Evolutionary conservation across 2,329 filamentous ascomycete species (phyloP), one percentile per base, ranked within the genome.

Genomic region (Sporothrix variecibatus): DNA sequence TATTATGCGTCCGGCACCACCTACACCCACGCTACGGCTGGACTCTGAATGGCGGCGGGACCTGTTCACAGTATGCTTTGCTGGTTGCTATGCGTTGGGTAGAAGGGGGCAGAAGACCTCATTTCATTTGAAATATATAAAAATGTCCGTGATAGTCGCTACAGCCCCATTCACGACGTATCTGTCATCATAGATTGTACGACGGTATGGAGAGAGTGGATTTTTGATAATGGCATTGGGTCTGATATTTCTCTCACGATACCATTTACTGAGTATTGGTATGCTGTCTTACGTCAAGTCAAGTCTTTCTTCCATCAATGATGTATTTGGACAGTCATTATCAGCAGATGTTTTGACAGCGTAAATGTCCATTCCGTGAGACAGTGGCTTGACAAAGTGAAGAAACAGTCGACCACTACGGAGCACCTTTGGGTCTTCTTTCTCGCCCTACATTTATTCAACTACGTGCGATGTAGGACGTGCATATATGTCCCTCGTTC

Each of bases 1-100:
- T n/a, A 38, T 62, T 62, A n/a, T 62, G 58, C 58, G n/a, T 38
- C 58, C 58, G 58, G 51, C 51, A 53, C 43, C n/a, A n/a, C 12
- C 43, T 46, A 46, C 43, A 9, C 12, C 26, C 58, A 62, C 17
- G 31, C 58, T 62, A 38, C 56, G 26, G 56, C 56, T 53, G 56
- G 26, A 34, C 31, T 17, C 12, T 58, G 26, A 53, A 23, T 23
- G 49, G 49, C 49, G 49, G 49, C 49, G 49, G 49, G 46, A 20
- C 15, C 46, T 15, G n/a, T n/a, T n/a, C n/a, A n/a, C n/a, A n/a
- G n/a, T n/a, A n/a, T n/a, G n/a, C n/a, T n/a, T 49, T 49, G 11
- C 46, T 49, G 12, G 8, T 49, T 49, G 46, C 46, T 49, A 40
- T 4, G 46, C 20, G 15, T 49, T 20, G 46, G 20, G 20, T n/a